Evolutionary conservation across 139 green algal species (phyloP), one percentile per base, ranked within the genome.

Genomic region (Haematococcus lacustris): DNA sequence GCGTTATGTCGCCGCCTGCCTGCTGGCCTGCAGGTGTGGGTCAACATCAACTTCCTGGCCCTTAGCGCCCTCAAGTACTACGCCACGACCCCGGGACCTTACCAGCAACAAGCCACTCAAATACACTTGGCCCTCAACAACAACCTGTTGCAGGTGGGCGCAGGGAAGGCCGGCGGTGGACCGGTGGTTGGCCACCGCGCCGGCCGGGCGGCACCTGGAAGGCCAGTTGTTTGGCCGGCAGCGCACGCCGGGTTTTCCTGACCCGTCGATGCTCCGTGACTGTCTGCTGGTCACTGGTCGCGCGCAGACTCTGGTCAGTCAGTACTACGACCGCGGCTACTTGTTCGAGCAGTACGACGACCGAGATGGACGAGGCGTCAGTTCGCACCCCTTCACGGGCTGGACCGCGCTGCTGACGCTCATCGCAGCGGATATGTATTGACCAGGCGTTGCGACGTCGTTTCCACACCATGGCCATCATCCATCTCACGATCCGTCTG

Each of bases 1-100:
- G n/a, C n/a, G n/a, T n/a, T n/a, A 64, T 30, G 53, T 30, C 23
- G 53, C 53, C 13, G 30, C 23, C 21, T 64, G 17, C 53, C 53
- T 64, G 53, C 4, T 64, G 53, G 53, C 63, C 6, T 40, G 35
- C 73, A 88, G 32, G 82, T 98, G 61, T 98, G 94, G 94, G 84
- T 97, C 71, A 98, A 98, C 80, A 73, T 98, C 73, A 98, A 98
- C 82, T 97, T 88, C 82, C 80, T 98, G 0, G 81, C 87, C 32
- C 82, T 98, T n/a, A 51, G 70, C 0, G 70, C 81, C 7, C 69
- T 91, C 51, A 37, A 74, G 2, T 63, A 85, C 66, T 91, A 88
- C 70, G 41, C 33, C 50, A 74, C 33, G 7, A 2, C 38, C 28
- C 21, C 53, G 21, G 59, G 41, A 32, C 59, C 70, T 3, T 53